Base-by-base conservation (phyloP, 192 early-diverging fungal genomes). In the Podila epigama region DNA sequence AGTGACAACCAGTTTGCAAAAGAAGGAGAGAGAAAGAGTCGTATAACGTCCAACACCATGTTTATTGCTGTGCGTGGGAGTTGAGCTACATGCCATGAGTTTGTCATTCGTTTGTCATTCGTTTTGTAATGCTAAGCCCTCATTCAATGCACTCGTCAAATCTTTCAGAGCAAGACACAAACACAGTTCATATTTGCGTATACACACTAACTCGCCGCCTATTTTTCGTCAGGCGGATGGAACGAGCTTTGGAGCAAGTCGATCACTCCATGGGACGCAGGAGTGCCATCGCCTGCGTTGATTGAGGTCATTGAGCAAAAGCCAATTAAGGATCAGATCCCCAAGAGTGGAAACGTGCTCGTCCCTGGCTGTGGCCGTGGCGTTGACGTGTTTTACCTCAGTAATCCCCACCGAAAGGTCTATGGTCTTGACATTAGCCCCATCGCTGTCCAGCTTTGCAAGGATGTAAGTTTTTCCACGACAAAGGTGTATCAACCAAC, bases 361-460 rank as follows among this genome's bases (percentile, higher is more conserved):
- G 87, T 90, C 36, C 89, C 89, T 10, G 89, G 88, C 27, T 88
- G 87, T 41, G 89, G 89, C 33, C 77, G 82, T 37, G 86, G 93
- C 20, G 91, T 92, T 66, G 95, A 96, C 67, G 92, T 92, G 32
- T 81, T 91, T 79, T 90, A 82, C 60, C 79, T 95, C 16, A 89
- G 91, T 8, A 84, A 80, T n/a, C 79, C 85, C 27, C 60, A 80
- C 27, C 82, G 86, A 28, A 84, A 85, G 66, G 88, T 89, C 52
- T 81, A 84, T 33, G 93, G 93, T 12, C 64, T 93, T 33, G 93
- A 95, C 63, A 67, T 92, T 42, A 89, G 87, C 60, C 79, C 83
- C 54, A 86, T 85, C n/a, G 91, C 87, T 32, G 83, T 93, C 34
- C 83, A 86, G 39, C 61, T 81, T 51, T 56, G 86, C 81, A 31